Percentiles rank a stretch among this genome's conserved stretches.
phyloP scores from a whole-genome alignment of 208 protist genomes.

The Acanthamoeba sp. region DNA sequence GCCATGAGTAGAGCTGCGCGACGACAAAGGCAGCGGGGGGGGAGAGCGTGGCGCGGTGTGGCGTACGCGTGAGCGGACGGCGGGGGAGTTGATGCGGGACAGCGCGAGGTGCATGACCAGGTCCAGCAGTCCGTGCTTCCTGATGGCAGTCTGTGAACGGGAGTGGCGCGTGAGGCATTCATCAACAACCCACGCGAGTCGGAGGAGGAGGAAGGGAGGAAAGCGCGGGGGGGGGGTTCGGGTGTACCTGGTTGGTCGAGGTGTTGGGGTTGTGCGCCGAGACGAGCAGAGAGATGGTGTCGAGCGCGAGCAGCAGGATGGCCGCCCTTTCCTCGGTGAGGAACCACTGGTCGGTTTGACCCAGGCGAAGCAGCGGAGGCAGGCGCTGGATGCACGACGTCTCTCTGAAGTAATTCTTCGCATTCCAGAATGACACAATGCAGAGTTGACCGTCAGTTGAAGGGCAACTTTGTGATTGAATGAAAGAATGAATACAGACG shows the following conservation, averaged over 20 bases:
- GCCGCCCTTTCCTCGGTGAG: constrained; percentile 11
- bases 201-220: not conserved
- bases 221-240: not conserved
- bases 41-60: not conserved
- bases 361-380: not conserved
- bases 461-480: too few species aligned
- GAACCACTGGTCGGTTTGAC: not conserved
- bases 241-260: not conserved
- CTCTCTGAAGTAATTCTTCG: constrained; percentile 5
- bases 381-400: constrained; percentile 29
- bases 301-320: not conserved
- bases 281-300: constrained; percentile 10
- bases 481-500: too few species aligned
- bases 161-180: not conserved
- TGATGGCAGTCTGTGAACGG: not conserved
- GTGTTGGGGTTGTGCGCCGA: constrained; percentile 27
- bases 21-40: not conserved
- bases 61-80: not conserved
- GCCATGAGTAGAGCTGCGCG: not conserved
- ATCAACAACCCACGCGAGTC: not conserved
- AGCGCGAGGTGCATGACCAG: not conserved
- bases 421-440: not conserved
- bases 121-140: constrained; percentile 9
- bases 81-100: constrained; percentile 7
- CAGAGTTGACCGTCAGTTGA: too few species aligned